Evolutionary conservation across 1,284 basidiomycete species (phyloP).

Genomic region (Malassezia psittaci): DNA sequence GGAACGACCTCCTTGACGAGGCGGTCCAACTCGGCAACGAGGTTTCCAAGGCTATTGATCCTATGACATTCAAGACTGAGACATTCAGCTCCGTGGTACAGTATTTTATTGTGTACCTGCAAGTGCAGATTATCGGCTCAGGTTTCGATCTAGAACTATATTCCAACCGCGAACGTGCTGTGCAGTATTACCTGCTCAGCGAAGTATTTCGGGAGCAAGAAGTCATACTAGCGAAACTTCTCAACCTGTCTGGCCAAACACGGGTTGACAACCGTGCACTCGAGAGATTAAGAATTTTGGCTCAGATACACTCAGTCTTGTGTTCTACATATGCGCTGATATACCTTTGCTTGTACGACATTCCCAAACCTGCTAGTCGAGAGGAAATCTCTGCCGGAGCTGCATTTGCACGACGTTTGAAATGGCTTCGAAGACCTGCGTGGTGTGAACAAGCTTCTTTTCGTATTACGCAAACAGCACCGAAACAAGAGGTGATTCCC

Average conservation of each 20-base stretch:
- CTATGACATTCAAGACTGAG: neutral
- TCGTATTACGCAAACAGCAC: neutral
- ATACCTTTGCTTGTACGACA: neutral
- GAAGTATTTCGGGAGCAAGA: neutral
- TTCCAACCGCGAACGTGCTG: neutral
- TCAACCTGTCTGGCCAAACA: neutral
- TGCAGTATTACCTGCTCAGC: conserved; percentile 10
- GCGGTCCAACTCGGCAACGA: neutral
- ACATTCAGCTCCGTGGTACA: neutral
- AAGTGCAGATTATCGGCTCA: conserved; percentile 1
- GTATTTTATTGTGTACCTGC: neutral
- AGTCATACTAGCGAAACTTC: neutral
- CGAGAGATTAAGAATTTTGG: neutral
- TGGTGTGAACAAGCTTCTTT: conserved; percentile 1
- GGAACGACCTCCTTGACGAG: conserved; percentile 12
- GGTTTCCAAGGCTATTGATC: neutral
- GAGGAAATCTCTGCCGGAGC: neutral
- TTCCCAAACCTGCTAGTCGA: neutral
- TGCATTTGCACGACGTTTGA: conserved; percentile 7
- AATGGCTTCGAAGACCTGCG: conserved; percentile 10
- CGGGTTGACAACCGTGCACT: neutral
- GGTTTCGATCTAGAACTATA: conserved; percentile 16
- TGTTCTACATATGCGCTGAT: neutral
- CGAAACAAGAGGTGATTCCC: neutral
- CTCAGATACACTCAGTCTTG: neutral